Base-by-base conservation (phyloP, 2,329 filamentous ascomycete genomes). In the Mycosphaerella sp. region DNA sequence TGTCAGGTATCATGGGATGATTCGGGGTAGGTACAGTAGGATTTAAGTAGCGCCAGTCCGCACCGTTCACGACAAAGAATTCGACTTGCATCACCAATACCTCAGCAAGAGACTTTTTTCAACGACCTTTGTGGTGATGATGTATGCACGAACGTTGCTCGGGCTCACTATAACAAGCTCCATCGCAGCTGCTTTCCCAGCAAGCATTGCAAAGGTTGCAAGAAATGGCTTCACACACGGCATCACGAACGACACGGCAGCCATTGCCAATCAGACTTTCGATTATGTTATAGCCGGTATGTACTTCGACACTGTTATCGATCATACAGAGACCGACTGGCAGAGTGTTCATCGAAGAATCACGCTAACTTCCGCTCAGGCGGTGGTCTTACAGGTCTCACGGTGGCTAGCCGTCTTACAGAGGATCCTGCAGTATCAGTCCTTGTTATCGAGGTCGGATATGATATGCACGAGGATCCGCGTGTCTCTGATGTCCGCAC, bases 271-370 rank as follows among this genome's bases (percentile, higher is more conserved):
- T 34, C 9, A 46, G 18, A 46, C 50, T 1, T 61, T 58, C 42
- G 61, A 64, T 50, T 62, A 61, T 43, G 44, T 64, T 32, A 45
- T 64, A 34, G 54, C 54, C 36, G 62, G 61, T 44, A 44, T 27
- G 35, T 44, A 39, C 39, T 13, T 6, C 21, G 16, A 21, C 7
- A n/a, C 9, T 14, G n/a, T 14, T 16, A 14, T 28, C 18, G 41
- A 27, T 39, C 13, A 10, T 32, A 3, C 30, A n/a, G 9, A n/a
- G 14, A 18, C 14, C 12, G 4, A 39, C 36, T 39, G 30, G 30
- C 30, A 32, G 30, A 32, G 30, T 6, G 30, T 3, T 18, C 5
- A 18, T 13, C 10, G 10, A 13, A 32, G 41, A 44, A n/a, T 18
- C 41, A 16, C 2, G 25, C 30, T 34, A 4, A 34, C 14, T 34